Percentiles rank a stretch among this genome's conserved stretches.
Conservation (phyloP, 1,139 yeast genomes). For the Debaryomyces nepalensis region DNA sequence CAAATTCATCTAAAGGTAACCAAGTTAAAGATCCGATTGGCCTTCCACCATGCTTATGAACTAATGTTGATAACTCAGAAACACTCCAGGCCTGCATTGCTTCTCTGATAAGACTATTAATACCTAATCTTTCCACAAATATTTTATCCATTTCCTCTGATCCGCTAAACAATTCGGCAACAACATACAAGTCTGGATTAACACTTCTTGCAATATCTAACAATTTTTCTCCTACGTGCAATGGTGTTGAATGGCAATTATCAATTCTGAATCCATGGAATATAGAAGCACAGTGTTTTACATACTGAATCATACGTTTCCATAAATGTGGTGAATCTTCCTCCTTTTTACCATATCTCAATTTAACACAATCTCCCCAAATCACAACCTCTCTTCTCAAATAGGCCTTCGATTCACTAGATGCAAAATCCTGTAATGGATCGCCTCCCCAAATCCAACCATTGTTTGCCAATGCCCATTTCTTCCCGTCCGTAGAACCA, state of each 20-base stretch:
- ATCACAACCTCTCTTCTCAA: slow-evolving; percentile 90
- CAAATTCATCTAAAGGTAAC: slow-evolving; percentile 71
- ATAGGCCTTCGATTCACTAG: slow-evolving; percentile 76
- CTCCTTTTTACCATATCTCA: slow-evolving; percentile 78
- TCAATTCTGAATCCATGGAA: slow-evolving; percentile 93
- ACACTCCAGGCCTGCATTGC: slow-evolving; percentile 97
- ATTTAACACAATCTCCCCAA: slow-evolving; percentile 97
- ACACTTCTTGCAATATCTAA: slow-evolving; percentile 86
- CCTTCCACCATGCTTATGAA: slow-evolving; percentile 92
- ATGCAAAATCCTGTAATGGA: slow-evolving; percentile 92
- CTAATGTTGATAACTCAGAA: slow-evolving; percentile 80
- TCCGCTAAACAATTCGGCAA: slow-evolving; percentile 93
- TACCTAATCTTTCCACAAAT: slow-evolving; percentile 88
- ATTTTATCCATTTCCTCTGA: slow-evolving; percentile 88
- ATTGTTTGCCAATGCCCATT: slow-evolving; percentile 84
- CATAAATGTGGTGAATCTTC: slow-evolving; percentile 88
- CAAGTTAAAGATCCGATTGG: slow-evolving; percentile 91
- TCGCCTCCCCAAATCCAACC: slow-evolving; percentile 99
- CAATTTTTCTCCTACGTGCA: slow-evolving; percentile 89
- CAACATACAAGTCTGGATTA: slow-evolving; percentile 86
- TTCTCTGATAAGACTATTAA: slow-evolving; percentile 86
- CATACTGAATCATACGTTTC: slow-evolving; percentile 84
- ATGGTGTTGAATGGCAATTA: slow-evolving; percentile 94
- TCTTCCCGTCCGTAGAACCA: slow-evolving; percentile 53
- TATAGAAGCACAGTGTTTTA: slow-evolving; percentile 70